Conservation (phyloP, 1,139 yeast species). For the Yamadazyma diddensiae region DNA sequence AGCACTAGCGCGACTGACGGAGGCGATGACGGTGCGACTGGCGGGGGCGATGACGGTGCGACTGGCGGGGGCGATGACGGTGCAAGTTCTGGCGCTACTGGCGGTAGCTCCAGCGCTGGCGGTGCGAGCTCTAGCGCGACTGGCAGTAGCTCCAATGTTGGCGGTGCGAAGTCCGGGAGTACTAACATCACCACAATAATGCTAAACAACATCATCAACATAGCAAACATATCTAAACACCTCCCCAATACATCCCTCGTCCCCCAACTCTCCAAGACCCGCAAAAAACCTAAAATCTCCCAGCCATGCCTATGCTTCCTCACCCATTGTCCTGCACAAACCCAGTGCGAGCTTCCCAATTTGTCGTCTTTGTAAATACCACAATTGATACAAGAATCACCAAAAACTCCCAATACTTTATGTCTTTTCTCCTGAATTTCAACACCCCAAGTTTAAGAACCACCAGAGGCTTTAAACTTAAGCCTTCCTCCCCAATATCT, state of each 20-base stretch:
- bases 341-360: too few species aligned
- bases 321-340: too few species aligned
- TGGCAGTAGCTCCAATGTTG: neutral
- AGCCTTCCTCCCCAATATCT: slow-evolving; percentile 41
- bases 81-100: neutral
- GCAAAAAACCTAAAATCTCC: too few species aligned
- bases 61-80: neutral
- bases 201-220: too few species aligned
- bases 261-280: too few species aligned
- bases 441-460: slow-evolving; percentile 54
- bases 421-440: slow-evolving; percentile 47
- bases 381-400: too few species aligned
- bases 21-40: neutral
- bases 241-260: too few species aligned
- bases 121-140: neutral
- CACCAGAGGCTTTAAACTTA: slow-evolving; percentile 52
- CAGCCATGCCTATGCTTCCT: too few species aligned
- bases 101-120: neutral
- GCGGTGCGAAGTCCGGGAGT: too few species aligned
- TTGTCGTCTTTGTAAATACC: too few species aligned
- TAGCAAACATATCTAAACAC: too few species aligned
- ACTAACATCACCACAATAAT: too few species aligned
- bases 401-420: slow-evolving; percentile 1
- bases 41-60: neutral
- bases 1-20: neutral